phyloP scores from a whole-genome alignment of 495 filamentous ascomycete species.

The Daldinia caldariorum region DNA sequence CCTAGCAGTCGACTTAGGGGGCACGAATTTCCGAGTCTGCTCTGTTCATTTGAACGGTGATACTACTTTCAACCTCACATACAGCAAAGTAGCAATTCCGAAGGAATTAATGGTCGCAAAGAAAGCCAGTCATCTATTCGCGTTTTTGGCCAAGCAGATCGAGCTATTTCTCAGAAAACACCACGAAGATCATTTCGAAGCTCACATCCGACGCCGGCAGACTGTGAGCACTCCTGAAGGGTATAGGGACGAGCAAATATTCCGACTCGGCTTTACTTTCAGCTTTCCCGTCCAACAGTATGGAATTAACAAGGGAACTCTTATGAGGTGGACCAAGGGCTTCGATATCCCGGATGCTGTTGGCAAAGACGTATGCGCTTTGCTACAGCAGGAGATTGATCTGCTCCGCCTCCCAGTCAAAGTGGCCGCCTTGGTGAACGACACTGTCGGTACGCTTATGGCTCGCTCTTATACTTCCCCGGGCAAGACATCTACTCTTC shows the following conservation, averaged over 20 bases:
- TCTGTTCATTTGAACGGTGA: constrained; percentile 92
- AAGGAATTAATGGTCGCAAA: constrained; percentile 89
- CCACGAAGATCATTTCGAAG: constrained; percentile 88
- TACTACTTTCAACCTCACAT: constrained; percentile 88
- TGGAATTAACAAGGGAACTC: constrained; percentile 90
- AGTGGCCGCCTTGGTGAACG: constrained; percentile 95
- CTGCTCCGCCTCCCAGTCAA: constrained; percentile 85
- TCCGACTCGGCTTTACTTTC: constrained; percentile 96
- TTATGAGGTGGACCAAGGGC: constrained; percentile 98
- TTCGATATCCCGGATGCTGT: constrained; percentile 94
- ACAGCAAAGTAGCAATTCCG: constrained; percentile 91
- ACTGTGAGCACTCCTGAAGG: constrained; percentile 63
- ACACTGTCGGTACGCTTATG: constrained; percentile 98
- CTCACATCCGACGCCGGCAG: constrained; percentile 68
- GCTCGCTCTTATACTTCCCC: constrained; percentile 93
- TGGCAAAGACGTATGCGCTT: constrained; percentile 91
- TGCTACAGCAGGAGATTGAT: constrained; percentile 93
- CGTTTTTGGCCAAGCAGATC: constrained; percentile 92
- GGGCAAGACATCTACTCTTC: constrained; percentile 83
- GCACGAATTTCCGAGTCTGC: constrained; percentile 98
- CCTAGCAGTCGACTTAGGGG: constrained; percentile 94
- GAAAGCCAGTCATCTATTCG: constrained; percentile 86
- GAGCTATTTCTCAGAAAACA: constrained; percentile 85
- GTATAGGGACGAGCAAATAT: constrained; percentile 73
- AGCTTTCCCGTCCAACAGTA: constrained; percentile 94